Evolutionary conservation across 176 grass and related monocot species (phyloP).

Genomic region (Oryza glaberrima): DNA sequence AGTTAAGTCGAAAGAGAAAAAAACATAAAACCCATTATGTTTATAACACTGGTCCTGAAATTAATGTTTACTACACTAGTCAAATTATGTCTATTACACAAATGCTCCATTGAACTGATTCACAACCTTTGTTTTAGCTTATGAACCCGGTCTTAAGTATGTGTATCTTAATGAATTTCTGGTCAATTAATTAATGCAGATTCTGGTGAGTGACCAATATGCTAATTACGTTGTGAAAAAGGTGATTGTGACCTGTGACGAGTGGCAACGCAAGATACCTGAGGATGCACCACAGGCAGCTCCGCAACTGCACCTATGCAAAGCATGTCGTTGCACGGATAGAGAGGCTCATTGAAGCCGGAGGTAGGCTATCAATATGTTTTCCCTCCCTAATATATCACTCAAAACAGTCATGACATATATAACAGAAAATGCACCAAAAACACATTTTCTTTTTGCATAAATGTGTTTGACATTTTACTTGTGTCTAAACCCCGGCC

Average conservation of each 20-base stretch:
- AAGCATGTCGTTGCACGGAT: neutral
- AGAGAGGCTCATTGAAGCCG: neutral
- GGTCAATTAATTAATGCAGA: neutral
- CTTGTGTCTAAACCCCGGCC: neutral
- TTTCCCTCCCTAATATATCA: neutral
- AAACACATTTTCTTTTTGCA: neutral
- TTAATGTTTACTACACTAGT: no score
- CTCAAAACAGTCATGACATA: neutral
- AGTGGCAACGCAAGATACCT: neutral
- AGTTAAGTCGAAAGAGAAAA: no score
- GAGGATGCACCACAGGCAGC: neutral
- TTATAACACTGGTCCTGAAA: neutral
- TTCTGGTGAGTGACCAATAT: constrained; percentile 31
- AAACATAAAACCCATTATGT: neutral
- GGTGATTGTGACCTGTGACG: constrained; percentile 16
- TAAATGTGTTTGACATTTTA: no score
- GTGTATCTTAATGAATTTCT: neutral
- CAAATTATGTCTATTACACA: no score
- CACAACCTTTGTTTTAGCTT: neutral
- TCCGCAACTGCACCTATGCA: neutral
- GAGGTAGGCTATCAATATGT: neutral
- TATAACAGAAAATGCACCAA: neutral
- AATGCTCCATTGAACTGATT: neutral
- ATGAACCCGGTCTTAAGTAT: neutral
- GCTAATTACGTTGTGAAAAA: constrained; percentile 42